These are phyloP conservation scores for Russula virescens DNA, from an alignment of 768 basidiomycete genomes.

Conservation along the genomic window DNA sequence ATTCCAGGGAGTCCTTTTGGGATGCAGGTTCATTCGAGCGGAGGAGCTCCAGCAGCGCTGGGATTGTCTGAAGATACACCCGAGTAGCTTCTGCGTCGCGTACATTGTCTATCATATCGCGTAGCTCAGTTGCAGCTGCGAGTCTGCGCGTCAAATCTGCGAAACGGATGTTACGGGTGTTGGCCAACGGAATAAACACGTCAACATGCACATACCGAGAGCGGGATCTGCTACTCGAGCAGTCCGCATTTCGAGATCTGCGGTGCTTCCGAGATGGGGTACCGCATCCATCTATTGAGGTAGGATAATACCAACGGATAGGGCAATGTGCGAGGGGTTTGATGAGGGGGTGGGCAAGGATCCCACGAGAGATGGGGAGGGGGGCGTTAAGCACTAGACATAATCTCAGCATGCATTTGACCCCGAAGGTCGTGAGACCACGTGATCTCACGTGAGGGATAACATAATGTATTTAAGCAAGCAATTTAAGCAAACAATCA, in stretches of 20 bases:
- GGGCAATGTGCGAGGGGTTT: not conserved
- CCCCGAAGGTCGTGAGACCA: slow-evolving; percentile 17
- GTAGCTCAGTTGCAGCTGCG: slow-evolving; percentile 66
- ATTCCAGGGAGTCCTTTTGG: slow-evolving; percentile 62
- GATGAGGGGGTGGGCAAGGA: not conserved
- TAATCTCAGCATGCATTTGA: slow-evolving; percentile 1
- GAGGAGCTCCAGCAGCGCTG: slow-evolving; percentile 65
- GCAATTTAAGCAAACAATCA: no score
- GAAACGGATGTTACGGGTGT: not conserved
- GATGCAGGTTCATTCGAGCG: slow-evolving; percentile 62
- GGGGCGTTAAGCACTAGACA: not conserved
- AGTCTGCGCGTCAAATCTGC: slow-evolving; percentile 68
- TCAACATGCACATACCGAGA: slow-evolving; percentile 42
- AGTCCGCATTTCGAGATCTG: slow-evolving; percentile 66
- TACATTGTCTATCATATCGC: slow-evolving; percentile 75
- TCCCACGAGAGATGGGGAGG: slow-evolving; percentile 7
- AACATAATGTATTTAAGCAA: not conserved
- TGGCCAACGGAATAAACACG: slow-evolving; percentile 8
- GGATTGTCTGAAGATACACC: slow-evolving; percentile 66
- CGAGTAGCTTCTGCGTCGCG: slow-evolving; percentile 68
- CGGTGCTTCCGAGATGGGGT: slow-evolving; percentile 40
- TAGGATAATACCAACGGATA: not conserved
- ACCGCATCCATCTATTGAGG: slow-evolving; percentile 38
- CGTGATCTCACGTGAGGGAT: not conserved
- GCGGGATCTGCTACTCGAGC: slow-evolving; percentile 71